Evolutionary conservation across 345 rosid genomes (phyloP), one percentile per base, ranked within the genome.

Genomic region (Salix purpurea): DNA sequence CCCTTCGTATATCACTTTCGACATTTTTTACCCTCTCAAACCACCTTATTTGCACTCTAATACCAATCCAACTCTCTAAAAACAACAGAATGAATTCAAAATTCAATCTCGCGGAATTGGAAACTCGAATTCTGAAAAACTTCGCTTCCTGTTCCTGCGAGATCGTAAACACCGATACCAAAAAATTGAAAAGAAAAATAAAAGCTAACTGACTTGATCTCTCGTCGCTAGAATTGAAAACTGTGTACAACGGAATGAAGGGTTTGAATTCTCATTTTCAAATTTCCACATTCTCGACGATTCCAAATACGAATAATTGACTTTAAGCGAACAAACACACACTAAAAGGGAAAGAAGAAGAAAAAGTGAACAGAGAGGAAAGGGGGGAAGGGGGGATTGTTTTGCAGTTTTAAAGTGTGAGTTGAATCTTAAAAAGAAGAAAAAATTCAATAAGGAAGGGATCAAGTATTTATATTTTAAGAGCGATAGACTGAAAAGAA

Each of bases 1-100:
- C 74, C 99, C 99, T 81, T 96, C 98, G 70, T 94, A 96, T 54
- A 94, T 92, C 32, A 91, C 89, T 83, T 94, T 96, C 40, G 99
- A 88, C 94, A 88, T 90, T 74, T 68, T 73, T 34, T 12, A 44
- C 68, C 48, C 70, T 56, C 77, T 61, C 48, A 75, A 37, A 36
- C 77, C 65, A 28, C 40, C 68, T 34, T 15, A 16, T 65, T 15
- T 13, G 2, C 40, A 65, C 68, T 12, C 24, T 15, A 32, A 28
- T 34, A 28, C 40, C 39, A 28, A 16, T 32, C 68, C n/a, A 30
- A 6, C 24, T 65, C 68, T 65, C 68, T 23, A 56, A 23, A 6
- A 23, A 58, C 23, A 7, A 2, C n/a, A 58, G 18, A 7, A 40
- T 36, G 12, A 40, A 10, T 42, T 42, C 46, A 16, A 36, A 72